phyloP scores from a whole-genome alignment of 179 eudicot species.

The Beta lomatogona region DNA sequence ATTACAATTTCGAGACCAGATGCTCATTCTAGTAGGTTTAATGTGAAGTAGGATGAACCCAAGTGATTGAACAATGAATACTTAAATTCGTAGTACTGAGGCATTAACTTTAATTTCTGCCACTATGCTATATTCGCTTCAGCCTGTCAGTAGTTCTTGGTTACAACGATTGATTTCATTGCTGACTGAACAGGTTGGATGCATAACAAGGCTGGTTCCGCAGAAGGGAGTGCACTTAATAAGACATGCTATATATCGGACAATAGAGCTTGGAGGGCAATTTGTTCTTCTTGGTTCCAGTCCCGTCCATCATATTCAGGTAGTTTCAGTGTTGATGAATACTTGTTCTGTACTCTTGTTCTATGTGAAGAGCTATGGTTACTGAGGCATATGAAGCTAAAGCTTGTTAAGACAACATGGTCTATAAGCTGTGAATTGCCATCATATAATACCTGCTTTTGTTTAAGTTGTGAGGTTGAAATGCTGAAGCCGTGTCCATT shows the following conservation, averaged over 20 bases:
- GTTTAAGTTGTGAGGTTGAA: constrained; percentile 7
- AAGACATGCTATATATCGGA: constrained; percentile 87
- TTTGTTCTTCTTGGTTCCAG: constrained; percentile 97
- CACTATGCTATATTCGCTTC: not conserved
- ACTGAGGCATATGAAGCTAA: constrained; percentile 3
- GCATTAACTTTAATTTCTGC: not conserved
- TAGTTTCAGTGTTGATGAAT: constrained; percentile 12
- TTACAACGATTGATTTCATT: constrained; percentile 9
- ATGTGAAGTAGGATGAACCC: not conserved
- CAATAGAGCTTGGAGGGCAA: constrained; percentile 88
- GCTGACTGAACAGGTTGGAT: constrained; percentile 63
- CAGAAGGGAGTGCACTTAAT: constrained; percentile 99
- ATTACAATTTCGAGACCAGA: not conserved
- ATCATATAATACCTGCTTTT: not conserved
- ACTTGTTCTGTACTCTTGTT: not conserved
- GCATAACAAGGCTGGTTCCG: constrained; percentile 94
- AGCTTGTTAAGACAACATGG: not conserved
- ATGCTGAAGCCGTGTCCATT: not conserved
- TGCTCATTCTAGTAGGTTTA: not conserved
- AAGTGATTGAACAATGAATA: not conserved
- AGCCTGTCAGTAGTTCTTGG: not conserved
- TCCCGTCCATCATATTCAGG: constrained; percentile 92
- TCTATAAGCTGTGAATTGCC: not conserved
- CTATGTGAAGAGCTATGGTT: not conserved
- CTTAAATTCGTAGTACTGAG: not conserved